A percentile compares a stretch with the other conserved stretches of the same genome.
Evolutionary conservation across 2,329 filamentous ascomycete species (phyloP).

Genomic region (Ramularia endophylla): DNA sequence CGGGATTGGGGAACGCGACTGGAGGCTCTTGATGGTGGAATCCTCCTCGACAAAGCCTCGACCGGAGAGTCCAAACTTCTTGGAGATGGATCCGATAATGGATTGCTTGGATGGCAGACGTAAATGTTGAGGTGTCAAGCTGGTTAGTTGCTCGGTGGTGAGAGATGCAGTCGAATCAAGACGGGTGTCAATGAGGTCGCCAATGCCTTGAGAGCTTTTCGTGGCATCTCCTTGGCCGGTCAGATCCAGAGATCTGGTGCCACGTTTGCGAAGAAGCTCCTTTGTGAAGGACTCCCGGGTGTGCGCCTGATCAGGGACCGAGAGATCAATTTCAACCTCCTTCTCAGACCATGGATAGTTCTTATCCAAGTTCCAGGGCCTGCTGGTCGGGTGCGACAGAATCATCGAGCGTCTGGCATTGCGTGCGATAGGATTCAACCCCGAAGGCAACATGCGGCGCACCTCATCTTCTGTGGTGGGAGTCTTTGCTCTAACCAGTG

Average conservation of each 20-base stretch:
- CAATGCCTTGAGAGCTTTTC: slow-evolving; percentile 24
- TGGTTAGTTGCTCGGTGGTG: slow-evolving; percentile 29
- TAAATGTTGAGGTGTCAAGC: slow-evolving; percentile 14
- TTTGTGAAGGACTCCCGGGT: slow-evolving; percentile 25
- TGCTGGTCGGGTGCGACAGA: slow-evolving; percentile 32
- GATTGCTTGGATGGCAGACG: slow-evolving; percentile 31
- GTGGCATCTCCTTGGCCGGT: slow-evolving; percentile 14
- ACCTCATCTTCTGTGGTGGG: slow-evolving; percentile 30
- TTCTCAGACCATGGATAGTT: slow-evolving; percentile 42
- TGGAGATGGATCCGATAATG: slow-evolving; percentile 31
- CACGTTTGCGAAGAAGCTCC: slow-evolving; percentile 24
- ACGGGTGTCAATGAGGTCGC: slow-evolving; percentile 23
- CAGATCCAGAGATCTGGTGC: slow-evolving; percentile 24
- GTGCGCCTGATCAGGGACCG: slow-evolving; percentile 28
- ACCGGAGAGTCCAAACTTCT: slow-evolving; percentile 26
- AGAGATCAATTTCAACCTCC: slow-evolving; percentile 36
- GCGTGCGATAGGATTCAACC: slow-evolving; percentile 30
- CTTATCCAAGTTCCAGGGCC: slow-evolving; percentile 44
- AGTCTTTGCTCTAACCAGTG: slow-evolving; percentile 24
- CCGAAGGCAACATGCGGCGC: slow-evolving; percentile 24
- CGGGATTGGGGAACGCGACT: slow-evolving; percentile 11
- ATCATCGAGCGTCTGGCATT: slow-evolving; percentile 28
- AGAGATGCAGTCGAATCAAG: slow-evolving; percentile 24
- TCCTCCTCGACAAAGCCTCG: slow-evolving; percentile 10
- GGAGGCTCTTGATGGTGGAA: slow-evolving; percentile 10